Percentiles rank a stretch among this genome's conserved stretches.
phyloP scores from a whole-genome alignment of 768 basidiomycete species.

The Coprinopsis strossmayeri region DNA sequence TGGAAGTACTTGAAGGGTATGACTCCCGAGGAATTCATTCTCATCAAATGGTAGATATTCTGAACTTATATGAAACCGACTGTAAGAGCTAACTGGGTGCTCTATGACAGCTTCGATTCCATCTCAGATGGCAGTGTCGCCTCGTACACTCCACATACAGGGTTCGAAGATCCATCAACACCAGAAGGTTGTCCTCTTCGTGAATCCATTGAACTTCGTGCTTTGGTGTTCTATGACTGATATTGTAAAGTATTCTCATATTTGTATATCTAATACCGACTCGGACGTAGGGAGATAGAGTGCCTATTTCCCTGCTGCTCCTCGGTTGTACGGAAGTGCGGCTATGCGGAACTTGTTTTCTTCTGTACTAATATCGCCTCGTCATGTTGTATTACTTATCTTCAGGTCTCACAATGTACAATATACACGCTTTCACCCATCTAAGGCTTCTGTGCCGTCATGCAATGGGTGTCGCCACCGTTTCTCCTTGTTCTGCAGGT shows the following conservation, averaged over 20 bases:
- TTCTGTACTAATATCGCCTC: too few species aligned
- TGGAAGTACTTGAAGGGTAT: conserved; percentile 48
- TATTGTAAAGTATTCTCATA: too few species aligned
- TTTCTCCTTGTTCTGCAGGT: not conserved
- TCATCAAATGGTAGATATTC: conserved; percentile 55
- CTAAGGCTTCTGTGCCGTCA: too few species aligned
- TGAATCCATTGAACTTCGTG: conserved; percentile 56
- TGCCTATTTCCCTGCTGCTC: too few species aligned
- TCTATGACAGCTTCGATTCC: conserved; percentile 27
- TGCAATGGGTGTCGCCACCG: not conserved
- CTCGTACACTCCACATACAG: conserved; percentile 56
- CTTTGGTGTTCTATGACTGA: conserved; percentile 62
- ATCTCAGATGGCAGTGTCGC: conserved; percentile 41
- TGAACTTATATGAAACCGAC: too few species aligned
- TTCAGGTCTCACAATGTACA: not conserved
- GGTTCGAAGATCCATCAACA: conserved; percentile 48
- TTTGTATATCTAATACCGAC: too few species aligned
- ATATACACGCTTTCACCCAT: not conserved
- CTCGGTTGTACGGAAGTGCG: too few species aligned
- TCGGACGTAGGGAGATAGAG: too few species aligned
- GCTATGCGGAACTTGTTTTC: too few species aligned
- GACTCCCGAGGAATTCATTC: conserved; percentile 40
- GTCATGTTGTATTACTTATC: too few species aligned
- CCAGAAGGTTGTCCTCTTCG: conserved; percentile 41
- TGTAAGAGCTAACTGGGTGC: too few species aligned